Conservation (phyloP, 2,329 filamentous ascomycete genomes). For the Sordariomycetes sp. region DNA sequence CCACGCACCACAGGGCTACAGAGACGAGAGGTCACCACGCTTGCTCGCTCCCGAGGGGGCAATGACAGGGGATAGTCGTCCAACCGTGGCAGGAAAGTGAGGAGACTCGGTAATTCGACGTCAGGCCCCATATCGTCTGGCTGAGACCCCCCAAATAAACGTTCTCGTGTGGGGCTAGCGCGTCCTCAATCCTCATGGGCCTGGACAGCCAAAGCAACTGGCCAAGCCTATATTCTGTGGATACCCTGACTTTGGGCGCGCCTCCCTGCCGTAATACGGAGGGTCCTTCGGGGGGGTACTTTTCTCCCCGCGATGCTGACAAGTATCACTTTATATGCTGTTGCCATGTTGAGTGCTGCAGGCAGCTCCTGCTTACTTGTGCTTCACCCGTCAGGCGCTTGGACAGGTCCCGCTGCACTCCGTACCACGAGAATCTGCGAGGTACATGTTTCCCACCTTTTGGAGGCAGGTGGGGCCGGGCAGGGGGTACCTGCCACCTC, state of each 20-base stretch:
- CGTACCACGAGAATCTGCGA: neutral
- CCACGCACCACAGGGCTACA: neutral
- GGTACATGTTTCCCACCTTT: neutral
- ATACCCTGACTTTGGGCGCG: too few species aligned
- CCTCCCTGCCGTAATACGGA: too few species aligned
- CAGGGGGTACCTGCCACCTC: neutral
- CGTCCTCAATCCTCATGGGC: too few species aligned
- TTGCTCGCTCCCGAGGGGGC: neutral
- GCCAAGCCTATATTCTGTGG: too few species aligned
- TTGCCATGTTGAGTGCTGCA: neutral
- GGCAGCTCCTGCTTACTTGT: neutral
- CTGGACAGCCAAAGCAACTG: too few species aligned
- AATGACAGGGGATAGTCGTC: too few species aligned
- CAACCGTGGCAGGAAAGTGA: too few species aligned
- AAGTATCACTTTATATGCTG: neutral
- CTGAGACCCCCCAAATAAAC: too few species aligned
- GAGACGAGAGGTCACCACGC: neutral
- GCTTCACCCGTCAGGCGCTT: neutral
- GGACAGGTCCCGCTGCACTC: neutral
- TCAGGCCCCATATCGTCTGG: too few species aligned
- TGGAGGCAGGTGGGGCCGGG: neutral
- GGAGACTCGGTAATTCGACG: too few species aligned
- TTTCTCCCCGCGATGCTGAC: neutral
- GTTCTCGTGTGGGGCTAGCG: too few species aligned
- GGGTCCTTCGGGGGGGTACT: neutral